Base-by-base conservation (phyloP, 139 green algal genomes). In the Nannochloris sp. region DNA sequence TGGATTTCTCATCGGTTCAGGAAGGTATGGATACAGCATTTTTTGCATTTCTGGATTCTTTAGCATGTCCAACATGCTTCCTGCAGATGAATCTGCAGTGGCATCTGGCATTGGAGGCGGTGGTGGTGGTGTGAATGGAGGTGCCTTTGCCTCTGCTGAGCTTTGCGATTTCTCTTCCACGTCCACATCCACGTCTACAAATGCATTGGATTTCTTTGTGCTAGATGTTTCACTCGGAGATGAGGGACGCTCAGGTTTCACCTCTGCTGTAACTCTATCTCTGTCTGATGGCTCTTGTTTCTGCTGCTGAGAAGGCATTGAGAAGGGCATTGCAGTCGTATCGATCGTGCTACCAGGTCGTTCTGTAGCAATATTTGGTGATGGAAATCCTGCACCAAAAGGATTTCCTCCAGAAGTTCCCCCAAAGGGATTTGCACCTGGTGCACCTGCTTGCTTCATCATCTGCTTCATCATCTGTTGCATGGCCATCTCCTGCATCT, bases 21-120 rank as follows among this genome's bases (percentile, higher is more conserved):
- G 88, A 57, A 95, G 75, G 81, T 95, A 89, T 0, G 84, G 85
- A 78, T 95, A 95, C 51, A 95, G 65, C 79, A 89, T 88, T 72
- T 95, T 84, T 74, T 95, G 87, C 71, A 78, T 73, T 46, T 78
- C 65, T 4, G 71, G 71, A 44, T 78, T 65, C 33, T 68, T 63
- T 25, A 78, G 43, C 71, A 78, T 78, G 30, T 78, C 71, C 6
- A 78, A 49, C 65, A 73, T 69, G 17, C 44, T 28, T 25, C 62
- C 33, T 40, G 62, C n/a, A 25, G 17, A 40, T 6, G 61, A 23
- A 28, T 31, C 50, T 20, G 49, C 65, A 1, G 13, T 50, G 4
- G 36, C 59, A 10, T 25, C 64, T 0, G 23, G 45, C 1, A 16
- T 17, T 29, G 23, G 8, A 20, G 46, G 63, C 2, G 59, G 67